Evolutionary conservation across 106 monocot species (phyloP), one percentile per base, ranked within the genome.

Genomic region (Acanthochlamys bracteata): DNA sequence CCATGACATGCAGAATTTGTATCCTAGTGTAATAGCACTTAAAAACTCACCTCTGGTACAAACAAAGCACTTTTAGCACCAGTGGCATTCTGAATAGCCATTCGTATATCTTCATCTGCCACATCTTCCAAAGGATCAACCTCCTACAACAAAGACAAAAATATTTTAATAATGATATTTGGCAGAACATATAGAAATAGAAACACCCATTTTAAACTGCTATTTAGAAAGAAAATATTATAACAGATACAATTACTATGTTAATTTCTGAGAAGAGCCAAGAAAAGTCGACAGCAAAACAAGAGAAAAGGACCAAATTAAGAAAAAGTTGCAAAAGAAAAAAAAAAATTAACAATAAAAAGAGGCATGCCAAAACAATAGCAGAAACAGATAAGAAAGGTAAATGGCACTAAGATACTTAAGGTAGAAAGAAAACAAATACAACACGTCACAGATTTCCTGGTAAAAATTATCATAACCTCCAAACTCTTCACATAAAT

Each of bases 41-140:
- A 2, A 49, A 14, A 0, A 45, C 43, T 23, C 66, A 86, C 98
- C 80, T 99, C 89, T 14, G 98, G 98, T 19, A 99, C 98, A 83
- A 99, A 99, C 27, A 99, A 75, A 73, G 98, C 85, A 89, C 88
- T 82, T 74, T 65, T 89, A 56, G 92, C 85, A 61, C 98, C 98
- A 75, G 92, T 99, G 59, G 92, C 89, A 83, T 99, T 99, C 59
- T 99, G 98, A 75, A 99, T 89, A 21, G 98, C 85, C 78, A 89
- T 76, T 23, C 92, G 88, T 39, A 99, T 92, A 62, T 99, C 92
- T 59, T 92, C 98, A 75, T 99, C 98, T 17, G 92, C 88, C 14
- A 99, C 73, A 47, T 86, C 92, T 57, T 89, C 98, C 64, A 69
- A 92, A 47, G 92, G 98, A 78, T 99, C 98, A 61, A 99, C 92